Conservation (phyloP, 352 stramenopile genomes). For the Globisporangium radiosum region DNA sequence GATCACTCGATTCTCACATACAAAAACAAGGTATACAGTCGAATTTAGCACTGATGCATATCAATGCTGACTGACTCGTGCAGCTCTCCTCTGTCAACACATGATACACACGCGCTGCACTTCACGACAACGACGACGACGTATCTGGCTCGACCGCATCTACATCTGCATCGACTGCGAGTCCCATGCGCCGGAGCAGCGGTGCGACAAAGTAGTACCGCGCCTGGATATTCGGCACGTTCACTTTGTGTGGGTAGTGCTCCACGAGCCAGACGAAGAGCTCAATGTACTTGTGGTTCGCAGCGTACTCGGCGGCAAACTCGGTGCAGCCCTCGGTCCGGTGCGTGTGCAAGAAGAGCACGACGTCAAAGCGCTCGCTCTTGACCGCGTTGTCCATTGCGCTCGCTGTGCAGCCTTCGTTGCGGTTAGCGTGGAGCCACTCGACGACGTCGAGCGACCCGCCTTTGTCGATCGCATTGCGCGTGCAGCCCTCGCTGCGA, state of each 20-base stretch:
- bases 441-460: constrained; percentile 8
- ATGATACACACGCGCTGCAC: background rate
- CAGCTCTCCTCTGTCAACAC: background rate
- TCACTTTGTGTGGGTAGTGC: constrained; percentile 7
- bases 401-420: constrained; percentile 13
- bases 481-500: constrained; percentile 19
- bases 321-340: constrained; percentile 8
- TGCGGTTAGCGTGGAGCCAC: constrained; percentile 14
- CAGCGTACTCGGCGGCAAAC: constrained; percentile 9
- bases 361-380: constrained; percentile 5
- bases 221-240: constrained; percentile 11
- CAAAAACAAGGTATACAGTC: background rate
- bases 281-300: constrained; percentile 11
- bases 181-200: constrained; percentile 6
- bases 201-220: constrained; percentile 11
- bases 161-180: background rate
- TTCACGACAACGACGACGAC: no score
- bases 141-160: background rate
- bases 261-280: constrained; percentile 10
- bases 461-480: constrained; percentile 10
- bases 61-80: background rate
- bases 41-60: background rate
- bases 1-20: background rate
- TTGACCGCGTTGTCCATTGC: constrained; percentile 10
- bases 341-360: constrained; percentile 6